These are phyloP conservation scores for Diaporthe sp. DNA, from an alignment of 2,329 filamentous ascomycete genomes.

Conservation along the genomic window DNA sequence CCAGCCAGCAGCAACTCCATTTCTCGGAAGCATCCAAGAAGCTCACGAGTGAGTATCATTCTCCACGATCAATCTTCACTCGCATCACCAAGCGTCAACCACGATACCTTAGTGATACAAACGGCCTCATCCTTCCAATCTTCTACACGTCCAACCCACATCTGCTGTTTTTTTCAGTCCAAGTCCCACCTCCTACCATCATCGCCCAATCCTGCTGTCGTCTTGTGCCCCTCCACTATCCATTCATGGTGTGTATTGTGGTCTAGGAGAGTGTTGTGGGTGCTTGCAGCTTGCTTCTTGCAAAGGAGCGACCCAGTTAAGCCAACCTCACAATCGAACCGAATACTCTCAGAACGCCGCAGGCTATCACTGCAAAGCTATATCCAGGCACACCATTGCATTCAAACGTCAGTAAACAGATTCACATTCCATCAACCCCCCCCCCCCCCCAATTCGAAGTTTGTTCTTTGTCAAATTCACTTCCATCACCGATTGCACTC, in stretches of 20 bases:
- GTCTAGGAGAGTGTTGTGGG: too few relatives aligned
- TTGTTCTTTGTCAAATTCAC: background rate
- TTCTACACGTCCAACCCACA: background rate
- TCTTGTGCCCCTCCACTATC: too few relatives aligned
- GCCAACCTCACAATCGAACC: background rate
- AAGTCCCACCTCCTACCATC: background rate
- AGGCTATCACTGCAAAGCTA: background rate
- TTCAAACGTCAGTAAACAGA: background rate
- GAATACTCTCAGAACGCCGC: background rate
- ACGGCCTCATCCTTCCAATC: background rate
- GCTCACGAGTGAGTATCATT: background rate
- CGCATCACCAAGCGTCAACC: background rate
- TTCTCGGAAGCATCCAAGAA: too few relatives aligned
- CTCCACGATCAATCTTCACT: background rate
- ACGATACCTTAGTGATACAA: background rate
- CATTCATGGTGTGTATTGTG: too few relatives aligned
- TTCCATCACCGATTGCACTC: background rate
- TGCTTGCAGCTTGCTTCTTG: too few relatives aligned
- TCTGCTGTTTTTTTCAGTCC: background rate
- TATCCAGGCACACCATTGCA: background rate
- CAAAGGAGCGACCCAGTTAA: background rate
- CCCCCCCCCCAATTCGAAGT: too few relatives aligned
- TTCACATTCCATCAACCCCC: background rate
- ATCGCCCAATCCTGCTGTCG: background rate
- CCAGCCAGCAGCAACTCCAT: background rate